Evolutionary conservation across 257 asterid species (phyloP), one percentile per base, ranked within the genome.

Genomic region (Scutellaria baicalensis): DNA sequence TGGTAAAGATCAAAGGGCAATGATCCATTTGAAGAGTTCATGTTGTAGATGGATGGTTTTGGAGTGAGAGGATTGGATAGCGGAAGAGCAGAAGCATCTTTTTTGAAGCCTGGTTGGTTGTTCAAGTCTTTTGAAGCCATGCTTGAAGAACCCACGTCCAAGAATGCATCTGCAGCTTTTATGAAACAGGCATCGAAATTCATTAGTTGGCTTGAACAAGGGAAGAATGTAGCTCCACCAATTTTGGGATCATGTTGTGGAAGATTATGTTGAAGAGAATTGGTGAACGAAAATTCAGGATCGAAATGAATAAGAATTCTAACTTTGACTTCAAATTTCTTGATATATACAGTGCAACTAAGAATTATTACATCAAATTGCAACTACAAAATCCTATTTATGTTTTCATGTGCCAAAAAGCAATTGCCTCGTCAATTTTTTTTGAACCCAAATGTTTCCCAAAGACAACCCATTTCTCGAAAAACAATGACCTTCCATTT

Each of bases 121-220:
- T 68, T 59, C 16, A 54, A 36, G 57, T 80, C 89, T 80, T 78
- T 84, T 11, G 81, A 63, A 72, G 81, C 79, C 71, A 59, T 39
- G 70, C 63, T 67, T 0, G 84, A 74, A 51, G 82, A 50, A 17
- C 81, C 71, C 61, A 76, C 63, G 14, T 88, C 86, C 71, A 82
- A 72, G 73, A 85, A 84, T 33, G 77, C 78, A 79, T 86, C 90
- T 10, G 90, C 42, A 58, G 83, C 95, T 93, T 82, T 89, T 85
- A 59, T 18, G 36, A 58, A 66, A 55, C 62, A 69, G 47, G 27
- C 21, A 39, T 27, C 39, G 13, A 35, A 68, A 31, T 47, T 9
- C 38, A 0, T 59, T 10, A 55, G 33, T 50, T 69, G 40, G 61
- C 39, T 27, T 11, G 39, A 16, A 38, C 50, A 16, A 17, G 50